Evolutionary conservation across 1,139 yeast species (phyloP), one percentile per base, ranked within the genome.

Genomic region (Yamadazyma epiphylla): DNA sequence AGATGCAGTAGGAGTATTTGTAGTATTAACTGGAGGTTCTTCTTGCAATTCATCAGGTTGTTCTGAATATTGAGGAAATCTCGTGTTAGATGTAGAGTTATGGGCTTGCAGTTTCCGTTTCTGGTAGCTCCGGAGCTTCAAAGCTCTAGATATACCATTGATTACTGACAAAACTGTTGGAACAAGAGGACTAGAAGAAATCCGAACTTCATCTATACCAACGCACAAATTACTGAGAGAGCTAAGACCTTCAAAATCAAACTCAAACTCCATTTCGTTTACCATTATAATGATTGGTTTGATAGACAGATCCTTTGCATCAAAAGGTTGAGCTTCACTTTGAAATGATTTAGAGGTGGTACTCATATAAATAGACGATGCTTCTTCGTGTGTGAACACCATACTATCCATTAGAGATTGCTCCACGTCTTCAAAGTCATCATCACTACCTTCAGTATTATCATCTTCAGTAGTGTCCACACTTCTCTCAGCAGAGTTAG

Each of bases 291-390:
- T 31, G 2, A 41, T 17, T 17, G 20, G 10, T 17, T 7, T 53
- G 31, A 30, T 48, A 26, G 23, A 45, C 20, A 24, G 22, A 2
- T 19, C 26, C 17, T 21, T 32, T 11, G 24, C 32, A 10, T 23
- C 16, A 8, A 31, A 15, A 28, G 19, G 30, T 3, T 29, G 27
- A 3, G 24, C 17, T 21, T 40, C 39, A 13, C 30, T 38, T n/a
- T 43, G 42, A 42, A 64, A 58, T 3, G 67, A 45, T 36, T 58
- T 62, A 0, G 81, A 77, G 3, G 78, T 64, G 1, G 96, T 95
- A 55, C 95, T 85, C 89, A 85, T 77, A 49, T 85, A 87, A 19
- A 87, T 70, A 2, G 94, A 80, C 28, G 77, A 72, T 2, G 84
- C 82, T 39, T 81, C 83, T 31, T 74, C 79, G 32, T 76, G 82